phyloP scores from a whole-genome alignment of 257 asterid genomes.

The Ajuga chamaepitys region DNA sequence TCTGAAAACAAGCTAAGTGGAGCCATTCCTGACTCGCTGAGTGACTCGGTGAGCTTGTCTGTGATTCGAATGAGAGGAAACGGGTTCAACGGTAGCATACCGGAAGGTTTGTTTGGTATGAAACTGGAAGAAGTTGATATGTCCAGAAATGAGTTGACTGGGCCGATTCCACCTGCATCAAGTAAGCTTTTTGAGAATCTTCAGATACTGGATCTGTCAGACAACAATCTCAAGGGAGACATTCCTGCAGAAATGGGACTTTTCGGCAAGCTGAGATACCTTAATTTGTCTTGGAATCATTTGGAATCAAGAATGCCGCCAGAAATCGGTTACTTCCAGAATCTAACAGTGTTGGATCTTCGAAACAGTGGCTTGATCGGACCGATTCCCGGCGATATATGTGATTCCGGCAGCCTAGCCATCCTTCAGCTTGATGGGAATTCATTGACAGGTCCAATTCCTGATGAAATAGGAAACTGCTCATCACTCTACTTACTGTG shows the following conservation, averaged over 20 bases:
- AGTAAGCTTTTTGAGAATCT: slow-evolving; percentile 54
- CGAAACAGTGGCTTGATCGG: slow-evolving; percentile 53
- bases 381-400: slow-evolving; percentile 65
- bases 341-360: slow-evolving; percentile 68
- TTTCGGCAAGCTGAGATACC: slow-evolving; percentile 51
- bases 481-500: slow-evolving; percentile 79
- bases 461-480: slow-evolving; percentile 75
- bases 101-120: slow-evolving; percentile 50
- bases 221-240: slow-evolving; percentile 52
- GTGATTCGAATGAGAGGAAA: slow-evolving; percentile 50
- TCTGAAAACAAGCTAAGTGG: slow-evolving; percentile 47
- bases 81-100: slow-evolving; percentile 49
- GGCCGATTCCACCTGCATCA: slow-evolving; percentile 54
- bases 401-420: slow-evolving; percentile 75
- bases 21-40: slow-evolving; percentile 47
- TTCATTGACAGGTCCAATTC: slow-evolving; percentile 61
- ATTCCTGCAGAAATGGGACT: slow-evolving; percentile 80
- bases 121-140: slow-evolving; percentile 65
- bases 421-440: slow-evolving; percentile 94
- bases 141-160: slow-evolving; percentile 58
- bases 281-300: slow-evolving; percentile 77
- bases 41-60: slow-evolving; percentile 30
- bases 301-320: slow-evolving; percentile 70
- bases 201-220: slow-evolving; percentile 60
- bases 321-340: slow-evolving; percentile 67